Percentiles rank a stretch among this genome's conserved stretches.
These are phyloP conservation scores for Verticillium dahliae DNA, from an alignment of 2,329 filamentous ascomycete species.

Conservation along the genomic window DNA sequence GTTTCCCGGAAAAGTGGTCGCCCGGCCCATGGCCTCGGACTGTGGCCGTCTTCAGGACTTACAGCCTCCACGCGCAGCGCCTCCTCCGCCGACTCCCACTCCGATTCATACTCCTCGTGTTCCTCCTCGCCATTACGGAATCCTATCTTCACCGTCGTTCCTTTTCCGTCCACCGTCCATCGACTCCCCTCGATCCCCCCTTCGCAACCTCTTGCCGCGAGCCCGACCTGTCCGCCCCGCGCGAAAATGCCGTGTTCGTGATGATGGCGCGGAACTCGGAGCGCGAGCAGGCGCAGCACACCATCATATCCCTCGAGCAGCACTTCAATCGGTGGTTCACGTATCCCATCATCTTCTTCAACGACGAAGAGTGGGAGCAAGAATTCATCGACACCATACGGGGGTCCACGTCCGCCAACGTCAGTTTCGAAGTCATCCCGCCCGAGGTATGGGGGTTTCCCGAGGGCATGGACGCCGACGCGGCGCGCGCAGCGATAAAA, in stretches of 20 bases:
- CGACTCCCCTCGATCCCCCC: constrained; percentile 29
- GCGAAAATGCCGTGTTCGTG: constrained; percentile 37
- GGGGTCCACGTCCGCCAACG: constrained; percentile 26
- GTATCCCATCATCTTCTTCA: constrained; percentile 40
- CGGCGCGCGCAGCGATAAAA: constrained; percentile 24
- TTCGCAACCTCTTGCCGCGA: constrained; percentile 32
- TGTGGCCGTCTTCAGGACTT: neutral
- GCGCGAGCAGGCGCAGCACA: constrained; percentile 28
- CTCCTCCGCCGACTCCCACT: neutral
- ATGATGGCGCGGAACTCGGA: constrained; percentile 40
- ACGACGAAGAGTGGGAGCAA: constrained; percentile 33
- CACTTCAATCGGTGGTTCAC: constrained; percentile 40
- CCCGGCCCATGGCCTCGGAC: neutral
- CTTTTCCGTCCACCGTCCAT: constrained; percentile 25
- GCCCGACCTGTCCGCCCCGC: constrained; percentile 24
- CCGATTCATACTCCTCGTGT: constrained; percentile 3
- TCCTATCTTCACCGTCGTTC: constrained; percentile 24
- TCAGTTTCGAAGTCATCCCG: constrained; percentile 34
- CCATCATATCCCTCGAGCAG: constrained; percentile 31
- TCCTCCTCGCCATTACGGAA: constrained; percentile 24
- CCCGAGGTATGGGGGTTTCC: constrained; percentile 33
- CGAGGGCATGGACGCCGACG: constrained; percentile 20
- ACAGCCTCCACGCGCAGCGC: neutral
- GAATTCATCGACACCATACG: constrained; percentile 30
- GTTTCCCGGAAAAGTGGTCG: too few species aligned